A percentile compares a stretch with the other conserved stretches of the same genome.
These are phyloP conservation scores for Gymnopus androsaceus DNA, from an alignment of 1,284 basidiomycete genomes.

Conservation along the genomic window DNA sequence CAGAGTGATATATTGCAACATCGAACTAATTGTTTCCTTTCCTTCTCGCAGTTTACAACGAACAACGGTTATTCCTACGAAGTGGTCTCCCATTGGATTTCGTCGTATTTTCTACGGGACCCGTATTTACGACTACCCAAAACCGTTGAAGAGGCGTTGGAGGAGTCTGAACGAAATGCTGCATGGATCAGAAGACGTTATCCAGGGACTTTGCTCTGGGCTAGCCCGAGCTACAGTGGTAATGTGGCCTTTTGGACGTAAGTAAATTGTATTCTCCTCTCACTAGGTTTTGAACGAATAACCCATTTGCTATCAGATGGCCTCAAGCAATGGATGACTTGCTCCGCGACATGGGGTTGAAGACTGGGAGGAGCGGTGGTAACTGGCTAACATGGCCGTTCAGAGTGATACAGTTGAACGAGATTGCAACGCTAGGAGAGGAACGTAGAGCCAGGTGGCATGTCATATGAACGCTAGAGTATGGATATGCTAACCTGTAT, in stretches of 20 bases:
- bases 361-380: slow-evolving; percentile 52
- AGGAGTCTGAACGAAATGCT: slow-evolving; percentile 39
- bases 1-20: background rate
- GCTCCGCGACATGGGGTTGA: slow-evolving; percentile 57
- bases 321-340: slow-evolving; percentile 57
- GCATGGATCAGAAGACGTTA: slow-evolving; percentile 53
- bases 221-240: slow-evolving; percentile 41
- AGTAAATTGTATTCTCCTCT: slow-evolving; percentile 35
- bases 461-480: too few relatives aligned
- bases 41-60: slow-evolving; percentile 38
- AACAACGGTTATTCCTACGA: slow-evolving; percentile 57
- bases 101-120: slow-evolving; percentile 59
- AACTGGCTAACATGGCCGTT: slow-evolving; percentile 65
- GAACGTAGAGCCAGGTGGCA: slow-evolving; percentile 35
- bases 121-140: slow-evolving; percentile 44
- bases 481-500: too few relatives aligned
- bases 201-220: slow-evolving; percentile 46
- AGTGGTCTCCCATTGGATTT: slow-evolving; percentile 61
- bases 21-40: background rate
- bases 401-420: slow-evolving; percentile 47
- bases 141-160: slow-evolving; percentile 43
- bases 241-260: slow-evolving; percentile 48
- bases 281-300: background rate
- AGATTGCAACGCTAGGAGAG: slow-evolving; percentile 48
- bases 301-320: slow-evolving; percentile 42